Evolutionary conservation across 2,329 filamentous ascomycete genomes (phyloP).

Genomic region (Trichophyton simii): DNA sequence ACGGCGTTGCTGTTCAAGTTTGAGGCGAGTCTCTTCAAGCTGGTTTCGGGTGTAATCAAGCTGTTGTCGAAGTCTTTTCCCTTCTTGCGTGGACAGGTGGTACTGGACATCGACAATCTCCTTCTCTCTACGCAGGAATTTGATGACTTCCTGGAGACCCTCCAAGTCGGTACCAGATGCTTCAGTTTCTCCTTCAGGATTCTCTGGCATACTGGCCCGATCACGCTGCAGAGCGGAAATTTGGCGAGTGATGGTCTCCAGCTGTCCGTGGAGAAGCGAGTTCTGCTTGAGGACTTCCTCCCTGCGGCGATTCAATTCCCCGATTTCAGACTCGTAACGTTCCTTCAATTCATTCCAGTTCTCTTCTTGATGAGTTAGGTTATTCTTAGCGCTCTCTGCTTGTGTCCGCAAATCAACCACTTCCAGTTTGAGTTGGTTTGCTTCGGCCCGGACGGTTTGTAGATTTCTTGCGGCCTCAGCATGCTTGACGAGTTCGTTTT

Average conservation of each 20-base stretch:
- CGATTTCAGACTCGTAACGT: slow-evolving; percentile 70
- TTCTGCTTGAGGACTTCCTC: slow-evolving; percentile 84
- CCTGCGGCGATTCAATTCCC: slow-evolving; percentile 62
- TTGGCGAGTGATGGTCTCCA: slow-evolving; percentile 71
- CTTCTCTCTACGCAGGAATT: slow-evolving; percentile 85
- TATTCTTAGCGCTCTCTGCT: slow-evolving; percentile 71
- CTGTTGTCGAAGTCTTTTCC: slow-evolving; percentile 79
- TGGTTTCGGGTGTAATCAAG: slow-evolving; percentile 76
- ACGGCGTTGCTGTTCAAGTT: slow-evolving; percentile 79
- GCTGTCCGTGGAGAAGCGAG: slow-evolving; percentile 74
- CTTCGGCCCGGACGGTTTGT: slow-evolving; percentile 63
- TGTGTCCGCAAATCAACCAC: slow-evolving; percentile 63
- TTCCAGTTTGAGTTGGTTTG: slow-evolving; percentile 70
- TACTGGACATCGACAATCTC: slow-evolving; percentile 96
- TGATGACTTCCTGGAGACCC: slow-evolving; percentile 79
- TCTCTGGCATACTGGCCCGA: slow-evolving; percentile 47
- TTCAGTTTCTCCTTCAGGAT: slow-evolving; percentile 33
- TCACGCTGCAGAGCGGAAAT: slow-evolving; percentile 68
- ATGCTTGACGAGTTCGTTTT: slow-evolving; percentile 86
- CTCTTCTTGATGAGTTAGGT: slow-evolving; percentile 65
- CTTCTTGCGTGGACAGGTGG: slow-evolving; percentile 76
- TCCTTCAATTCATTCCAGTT: slow-evolving; percentile 78
- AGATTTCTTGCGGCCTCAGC: slow-evolving; percentile 83
- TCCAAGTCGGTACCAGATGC: slow-evolving; percentile 49
- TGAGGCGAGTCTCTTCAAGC: slow-evolving; percentile 76